Evolutionary conservation across 1,139 yeast species (phyloP), one percentile per base, ranked within the genome.

Genomic region (Candida sojae): DNA sequence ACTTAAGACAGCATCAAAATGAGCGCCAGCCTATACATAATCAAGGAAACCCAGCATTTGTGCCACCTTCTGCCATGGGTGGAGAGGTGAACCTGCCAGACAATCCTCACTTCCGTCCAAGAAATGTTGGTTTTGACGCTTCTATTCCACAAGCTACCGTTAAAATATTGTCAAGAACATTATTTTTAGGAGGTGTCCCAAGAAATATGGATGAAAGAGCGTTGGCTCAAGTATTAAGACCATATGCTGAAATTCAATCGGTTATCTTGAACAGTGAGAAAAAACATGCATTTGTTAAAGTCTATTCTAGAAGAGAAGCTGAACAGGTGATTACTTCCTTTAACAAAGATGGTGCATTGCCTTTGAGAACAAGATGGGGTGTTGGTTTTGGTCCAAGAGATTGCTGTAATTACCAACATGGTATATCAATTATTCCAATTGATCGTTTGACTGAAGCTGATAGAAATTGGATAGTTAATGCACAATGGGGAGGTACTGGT

Each of bases 341-440:
- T 77, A 75, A 74, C 60, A 73, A 73, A 57, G 80, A 75, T 53
- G 71, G 73, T 51, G 74, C 62, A 10, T 79, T 73, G 57, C 84
- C 78, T 44, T 80, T 83, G 63, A 88, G 93, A 71, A 89, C 96
- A 8, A 81, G 97, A 63, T 93, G 99, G 99, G 99, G 98, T 57
- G 98, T 93, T 55, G 99, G 99, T 1, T 93, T 89, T 63, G 99
- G 99, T 4, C 99, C 99, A 46, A 84, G 99, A 74, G 98, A 93
- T 65, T 92, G 98, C 72, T 90, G 97, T 67, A 95, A 93, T 67
- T 93, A 93, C 66, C 93, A 87, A 63, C 86, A 86, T 51, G 99
- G 99, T 53, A 78, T 86, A 40, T 87, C 96, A 48, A 81, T 91
- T 26, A 89, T 93, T 53, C 97, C 98, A 29, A 73, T 93, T 45